A percentile compares a stretch with the other conserved stretches of the same genome.
Conservation (phyloP, 2,329 filamentous ascomycete genomes). For the Apiospora aurea region DNA sequence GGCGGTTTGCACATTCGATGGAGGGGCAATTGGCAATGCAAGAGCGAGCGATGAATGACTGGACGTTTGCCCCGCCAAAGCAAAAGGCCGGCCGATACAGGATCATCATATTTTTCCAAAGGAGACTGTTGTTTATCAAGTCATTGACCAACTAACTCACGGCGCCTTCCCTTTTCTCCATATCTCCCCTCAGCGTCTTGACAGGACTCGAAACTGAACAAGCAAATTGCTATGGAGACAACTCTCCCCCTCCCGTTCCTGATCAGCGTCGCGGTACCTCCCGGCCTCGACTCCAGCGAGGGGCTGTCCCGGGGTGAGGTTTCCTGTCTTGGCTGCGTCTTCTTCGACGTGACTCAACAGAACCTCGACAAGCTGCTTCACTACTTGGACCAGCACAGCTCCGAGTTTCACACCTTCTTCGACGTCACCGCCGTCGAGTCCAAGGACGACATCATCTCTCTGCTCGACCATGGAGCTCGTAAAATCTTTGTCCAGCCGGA, state of each 20-base stretch:
- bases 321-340: conserved; percentile 64
- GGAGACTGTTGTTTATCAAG: background rate
- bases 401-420: conserved; percentile 71
- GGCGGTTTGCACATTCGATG: conserved; percentile 8
- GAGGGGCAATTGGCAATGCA: conserved; percentile 22
- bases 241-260: conserved; percentile 70
- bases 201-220: background rate
- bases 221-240: conserved; percentile 62
- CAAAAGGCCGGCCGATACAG: conserved; percentile 4
- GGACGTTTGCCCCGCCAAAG: conserved; percentile 17
- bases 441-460: conserved; percentile 75
- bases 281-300: conserved; percentile 54
- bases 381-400: conserved; percentile 58
- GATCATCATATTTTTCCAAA: conserved; percentile 16
- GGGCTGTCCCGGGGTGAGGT: conserved; percentile 65
- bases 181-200: background rate
- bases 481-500: conserved; percentile 82
- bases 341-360: conserved; percentile 57
- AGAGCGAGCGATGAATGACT: conserved; percentile 14
- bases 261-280: conserved; percentile 61
- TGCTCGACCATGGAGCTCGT: conserved; percentile 85
- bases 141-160: background rate
- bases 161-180: background rate
- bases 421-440: conserved; percentile 76
- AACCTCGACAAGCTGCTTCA: conserved; percentile 51